Conservation (phyloP, 805 yeast species). For the Ogataea paraovalis region DNA sequence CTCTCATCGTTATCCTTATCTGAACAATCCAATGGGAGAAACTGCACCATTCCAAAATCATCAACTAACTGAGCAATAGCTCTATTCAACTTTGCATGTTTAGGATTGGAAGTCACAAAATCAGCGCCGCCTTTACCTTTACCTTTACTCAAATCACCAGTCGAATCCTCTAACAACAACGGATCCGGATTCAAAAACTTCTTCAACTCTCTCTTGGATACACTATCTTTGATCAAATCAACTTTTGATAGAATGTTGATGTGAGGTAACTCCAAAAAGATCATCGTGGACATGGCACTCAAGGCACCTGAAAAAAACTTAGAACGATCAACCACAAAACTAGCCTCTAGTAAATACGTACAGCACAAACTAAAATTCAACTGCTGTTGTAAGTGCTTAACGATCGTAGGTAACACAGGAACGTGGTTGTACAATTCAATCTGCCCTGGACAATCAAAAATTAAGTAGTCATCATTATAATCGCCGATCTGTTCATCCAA, state of each 20-base stretch:
- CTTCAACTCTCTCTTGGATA: slow-evolving; percentile 71
- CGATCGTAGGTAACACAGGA: slow-evolving; percentile 87
- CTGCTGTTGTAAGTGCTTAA: slow-evolving; percentile 74
- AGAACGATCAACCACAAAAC: slow-evolving; percentile 84
- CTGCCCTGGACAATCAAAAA: slow-evolving; percentile 97
- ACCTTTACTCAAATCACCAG: slow-evolving; percentile 15
- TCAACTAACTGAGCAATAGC: slow-evolving; percentile 88
- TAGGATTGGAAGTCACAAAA: slow-evolving; percentile 38
- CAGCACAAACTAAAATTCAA: slow-evolving; percentile 89
- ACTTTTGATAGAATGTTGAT: slow-evolving; percentile 83
- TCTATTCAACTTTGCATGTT: slow-evolving; percentile 66
- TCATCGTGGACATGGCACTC: slow-evolving; percentile 98
- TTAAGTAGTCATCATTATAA: slow-evolving; percentile 86
- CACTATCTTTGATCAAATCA: slow-evolving; percentile 79
- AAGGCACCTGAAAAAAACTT: slow-evolving; percentile 95
- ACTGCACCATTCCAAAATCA: slow-evolving; percentile 98
- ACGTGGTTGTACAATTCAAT: slow-evolving; percentile 92
- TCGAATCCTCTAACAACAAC: slow-evolving; percentile 50
- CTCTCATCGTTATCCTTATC: slow-evolving; percentile 61
- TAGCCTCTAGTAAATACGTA: slow-evolving; percentile 86
- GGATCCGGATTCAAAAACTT: slow-evolving; percentile 92
- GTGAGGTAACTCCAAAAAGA: slow-evolving; percentile 90
- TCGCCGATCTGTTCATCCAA: slow-evolving; percentile 96
- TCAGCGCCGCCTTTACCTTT: slow-evolving; percentile 19
- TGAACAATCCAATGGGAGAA: slow-evolving; percentile 75